Evolutionary conservation across 192 early-diverging fungal species (phyloP).

Genomic region (Backusella psychrophila): DNA sequence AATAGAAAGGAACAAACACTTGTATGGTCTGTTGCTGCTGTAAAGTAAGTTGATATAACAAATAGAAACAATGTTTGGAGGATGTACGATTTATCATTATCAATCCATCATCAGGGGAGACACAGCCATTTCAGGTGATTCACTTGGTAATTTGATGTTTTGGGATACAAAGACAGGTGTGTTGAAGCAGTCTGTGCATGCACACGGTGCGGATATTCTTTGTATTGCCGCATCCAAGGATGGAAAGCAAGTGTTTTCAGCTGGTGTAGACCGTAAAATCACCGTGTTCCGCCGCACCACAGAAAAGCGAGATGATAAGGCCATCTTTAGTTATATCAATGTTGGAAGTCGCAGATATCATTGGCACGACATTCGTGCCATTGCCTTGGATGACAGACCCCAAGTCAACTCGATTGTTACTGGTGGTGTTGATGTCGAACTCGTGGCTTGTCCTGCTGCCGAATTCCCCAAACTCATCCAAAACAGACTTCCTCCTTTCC

Average conservation of each 20-base stretch:
- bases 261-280: conserved; percentile 90
- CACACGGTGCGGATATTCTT: conserved; percentile 87
- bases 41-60: conserved; percentile 36
- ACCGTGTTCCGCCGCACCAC: conserved; percentile 62
- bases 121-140: conserved; percentile 88
- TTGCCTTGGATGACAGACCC: conserved; percentile 73
- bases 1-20: conserved; percentile 73
- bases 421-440: conserved; percentile 81
- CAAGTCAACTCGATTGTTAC: conserved; percentile 72
- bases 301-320: conserved; percentile 34
- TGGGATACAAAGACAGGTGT: conserved; percentile 77
- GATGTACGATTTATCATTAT: too few relatives aligned
- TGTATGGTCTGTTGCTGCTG: conserved; percentile 78
- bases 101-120: conserved; percentile 40
- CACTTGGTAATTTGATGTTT: conserved; percentile 86
- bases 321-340: conserved; percentile 66
- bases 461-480: conserved; percentile 63
- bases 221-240: conserved; percentile 67
- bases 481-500: conserved; percentile 61
- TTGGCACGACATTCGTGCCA: conserved; percentile 89
- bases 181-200: conserved; percentile 64
- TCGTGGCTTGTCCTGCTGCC: conserved; percentile 56
- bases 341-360: conserved; percentile 89
- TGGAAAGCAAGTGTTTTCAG: conserved; percentile 77
- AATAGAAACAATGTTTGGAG: too few relatives aligned